Conservation (phyloP, 2,329 filamentous ascomycete genomes). For the Hysterium pulicare region DNA sequence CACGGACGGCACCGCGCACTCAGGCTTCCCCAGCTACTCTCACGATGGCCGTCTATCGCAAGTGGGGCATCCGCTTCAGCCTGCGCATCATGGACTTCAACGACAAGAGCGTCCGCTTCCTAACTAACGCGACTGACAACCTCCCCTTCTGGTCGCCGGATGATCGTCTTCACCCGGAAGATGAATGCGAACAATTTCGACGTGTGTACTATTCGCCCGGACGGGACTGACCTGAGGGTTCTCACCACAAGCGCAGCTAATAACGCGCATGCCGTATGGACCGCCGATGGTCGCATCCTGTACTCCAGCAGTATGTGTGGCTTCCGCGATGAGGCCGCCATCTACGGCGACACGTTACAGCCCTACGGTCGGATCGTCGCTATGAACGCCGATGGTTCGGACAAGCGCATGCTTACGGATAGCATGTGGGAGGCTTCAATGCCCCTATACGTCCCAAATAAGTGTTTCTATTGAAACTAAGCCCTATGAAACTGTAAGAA, state of each 20-base stretch:
- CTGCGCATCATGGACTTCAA: conserved; percentile 33
- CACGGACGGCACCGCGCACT: conserved; percentile 34
- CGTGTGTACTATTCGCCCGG: conserved; percentile 41
- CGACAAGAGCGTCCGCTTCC: conserved; percentile 19
- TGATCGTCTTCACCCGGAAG: conserved; percentile 41
- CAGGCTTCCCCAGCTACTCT: conserved; percentile 42
- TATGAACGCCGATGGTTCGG: conserved; percentile 42
- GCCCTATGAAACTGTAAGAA: too few species aligned
- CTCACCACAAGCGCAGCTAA: conserved; percentile 38
- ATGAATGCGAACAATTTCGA: conserved; percentile 37
- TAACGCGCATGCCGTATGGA: conserved; percentile 47
- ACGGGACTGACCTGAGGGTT: conserved; percentile 36
- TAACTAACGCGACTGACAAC: conserved; percentile 41
- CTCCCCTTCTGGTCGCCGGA: conserved; percentile 40
- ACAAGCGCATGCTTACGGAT: conserved; percentile 13
- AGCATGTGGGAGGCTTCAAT: conserved; percentile 19
- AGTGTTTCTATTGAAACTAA: too few species aligned
- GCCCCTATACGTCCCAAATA: conserved; percentile 15
- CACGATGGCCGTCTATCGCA: conserved; percentile 40
- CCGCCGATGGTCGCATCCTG: conserved; percentile 41
- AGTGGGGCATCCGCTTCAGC: conserved; percentile 29
- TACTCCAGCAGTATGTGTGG: conserved; percentile 44
- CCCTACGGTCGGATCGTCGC: conserved; percentile 45
- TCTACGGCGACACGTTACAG: conserved; percentile 46
- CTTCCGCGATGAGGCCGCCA: conserved; percentile 41